Evolutionary conservation across 768 basidiomycete species (phyloP).

Genomic region (Leccinum sublutescens): DNA sequence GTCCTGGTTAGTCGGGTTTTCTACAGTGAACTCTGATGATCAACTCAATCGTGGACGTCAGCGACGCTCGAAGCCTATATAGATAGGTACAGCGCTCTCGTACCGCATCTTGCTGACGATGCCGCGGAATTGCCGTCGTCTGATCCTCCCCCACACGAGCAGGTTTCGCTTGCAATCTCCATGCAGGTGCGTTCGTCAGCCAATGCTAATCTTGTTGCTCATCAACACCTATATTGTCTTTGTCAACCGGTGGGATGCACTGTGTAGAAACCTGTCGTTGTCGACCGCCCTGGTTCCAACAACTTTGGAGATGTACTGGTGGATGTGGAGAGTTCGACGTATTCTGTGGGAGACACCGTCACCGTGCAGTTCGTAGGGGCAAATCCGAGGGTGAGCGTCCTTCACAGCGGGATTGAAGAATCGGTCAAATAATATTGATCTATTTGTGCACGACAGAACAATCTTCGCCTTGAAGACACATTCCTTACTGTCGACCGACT

Average conservation of each 20-base stretch:
- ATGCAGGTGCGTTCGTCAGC: conserved; percentile 44
- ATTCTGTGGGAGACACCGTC: conserved; percentile 58
- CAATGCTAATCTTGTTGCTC: neutral
- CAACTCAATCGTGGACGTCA: conserved; percentile 24
- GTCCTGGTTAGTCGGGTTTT: conserved; percentile 53
- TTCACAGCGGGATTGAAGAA: neutral
- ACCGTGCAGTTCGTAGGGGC: conserved; percentile 68
- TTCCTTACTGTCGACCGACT: conserved; percentile 66
- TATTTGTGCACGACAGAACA: conserved; percentile 52
- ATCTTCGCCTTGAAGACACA: conserved; percentile 69
- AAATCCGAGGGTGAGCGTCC: conserved; percentile 62
- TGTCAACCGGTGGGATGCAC: neutral
- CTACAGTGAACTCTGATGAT: neutral
- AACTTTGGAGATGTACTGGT: conserved; percentile 60
- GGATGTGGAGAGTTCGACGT: conserved; percentile 52
- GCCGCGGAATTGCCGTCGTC: conserved; percentile 49
- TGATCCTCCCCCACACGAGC: conserved; percentile 63
- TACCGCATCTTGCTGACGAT: conserved; percentile 57
- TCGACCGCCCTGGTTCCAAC: conserved; percentile 55
- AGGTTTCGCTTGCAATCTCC: conserved; percentile 64
- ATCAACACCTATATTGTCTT: neutral
- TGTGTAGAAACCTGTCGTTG: conserved; percentile 55
- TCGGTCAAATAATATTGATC: neutral
- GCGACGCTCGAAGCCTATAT: conserved; percentile 81
- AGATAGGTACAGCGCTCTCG: conserved; percentile 66